These are phyloP conservation scores for Penicillium angulare DNA, from an alignment of 495 filamentous ascomycete species.

Conservation along the genomic window DNA sequence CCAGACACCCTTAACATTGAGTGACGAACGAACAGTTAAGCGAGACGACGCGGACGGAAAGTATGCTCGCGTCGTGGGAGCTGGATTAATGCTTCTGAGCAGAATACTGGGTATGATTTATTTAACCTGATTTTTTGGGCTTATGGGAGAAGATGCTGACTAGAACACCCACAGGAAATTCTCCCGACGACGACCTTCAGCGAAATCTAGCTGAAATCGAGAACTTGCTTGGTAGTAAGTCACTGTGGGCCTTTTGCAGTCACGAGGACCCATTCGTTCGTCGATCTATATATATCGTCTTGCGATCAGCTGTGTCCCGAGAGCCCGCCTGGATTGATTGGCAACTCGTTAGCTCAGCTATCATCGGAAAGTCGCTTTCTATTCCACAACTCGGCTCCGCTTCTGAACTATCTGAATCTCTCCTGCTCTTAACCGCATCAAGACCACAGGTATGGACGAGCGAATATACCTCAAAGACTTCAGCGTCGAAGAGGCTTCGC, in stretches of 20 bases:
- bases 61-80: slow-evolving; percentile 74
- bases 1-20: slow-evolving; percentile 77
- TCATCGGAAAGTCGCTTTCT: slow-evolving; percentile 68
- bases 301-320: slow-evolving; percentile 58
- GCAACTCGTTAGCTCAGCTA: slow-evolving; percentile 60
- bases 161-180: slow-evolving; percentile 33
- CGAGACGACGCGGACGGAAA: slow-evolving; percentile 82
- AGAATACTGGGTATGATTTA: slow-evolving; percentile 42
- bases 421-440: slow-evolving; percentile 58
- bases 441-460: slow-evolving; percentile 74
- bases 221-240: slow-evolving; percentile 59
- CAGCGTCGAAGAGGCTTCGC: slow-evolving; percentile 59
- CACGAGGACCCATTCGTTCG: slow-evolving; percentile 70
- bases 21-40: slow-evolving; percentile 80
- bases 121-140: background rate
- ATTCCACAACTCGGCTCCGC: slow-evolving; percentile 70
- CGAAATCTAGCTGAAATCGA: slow-evolving; percentile 49
- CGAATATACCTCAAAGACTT: slow-evolving; percentile 63
- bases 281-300: slow-evolving; percentile 63
- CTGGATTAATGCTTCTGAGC: slow-evolving; percentile 47
- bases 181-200: slow-evolving; percentile 46
- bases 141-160: background rate
- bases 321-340: slow-evolving; percentile 58
- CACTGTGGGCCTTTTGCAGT: slow-evolving; percentile 73
- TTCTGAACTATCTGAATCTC: slow-evolving; percentile 60